These are phyloP conservation scores for Cutaneotrichosporon sp. DNA, from an alignment of 1,284 basidiomycete genomes.

Conservation along the genomic window DNA sequence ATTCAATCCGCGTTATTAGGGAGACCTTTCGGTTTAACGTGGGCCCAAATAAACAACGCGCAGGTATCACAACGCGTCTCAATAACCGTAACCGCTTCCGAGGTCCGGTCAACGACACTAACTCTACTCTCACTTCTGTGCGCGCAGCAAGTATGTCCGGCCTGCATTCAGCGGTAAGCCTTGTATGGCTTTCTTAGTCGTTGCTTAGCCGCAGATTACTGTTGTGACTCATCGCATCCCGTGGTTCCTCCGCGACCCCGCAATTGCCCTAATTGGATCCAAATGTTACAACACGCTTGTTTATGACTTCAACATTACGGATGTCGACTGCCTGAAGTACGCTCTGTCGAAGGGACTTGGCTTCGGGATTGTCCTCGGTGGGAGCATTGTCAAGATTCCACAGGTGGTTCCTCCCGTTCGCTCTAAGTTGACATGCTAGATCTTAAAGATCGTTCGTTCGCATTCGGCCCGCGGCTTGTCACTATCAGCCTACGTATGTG, in stretches of 20 bases:
- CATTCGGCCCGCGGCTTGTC: conserved; percentile 78
- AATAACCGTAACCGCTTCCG: too few relatives aligned
- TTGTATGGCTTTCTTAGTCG: too few relatives aligned
- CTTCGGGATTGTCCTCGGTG: conserved; percentile 85
- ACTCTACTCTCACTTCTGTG: too few relatives aligned
- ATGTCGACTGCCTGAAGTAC: conserved; percentile 81
- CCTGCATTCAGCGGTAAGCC: conserved; percentile 18
- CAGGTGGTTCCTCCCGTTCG: conserved; percentile 60
- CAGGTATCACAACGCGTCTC: too few relatives aligned
- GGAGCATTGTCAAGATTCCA: conserved; percentile 89
- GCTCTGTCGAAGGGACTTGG: conserved; percentile 88
- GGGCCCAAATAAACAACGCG: too few relatives aligned
- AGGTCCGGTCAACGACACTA: too few relatives aligned
- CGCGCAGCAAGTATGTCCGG: conserved; percentile 7
- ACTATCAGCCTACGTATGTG: conserved; percentile 65
- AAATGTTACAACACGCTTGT: conserved; percentile 88
- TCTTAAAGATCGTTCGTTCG: conserved; percentile 54
- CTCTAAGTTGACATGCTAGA: conserved; percentile 45
- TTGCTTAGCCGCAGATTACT: too few relatives aligned
- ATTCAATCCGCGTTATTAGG: too few relatives aligned
- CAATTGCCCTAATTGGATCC: conserved; percentile 75
- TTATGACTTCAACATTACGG: conserved; percentile 78
- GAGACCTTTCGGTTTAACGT: too few relatives aligned
- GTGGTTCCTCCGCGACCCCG: conserved; percentile 72
- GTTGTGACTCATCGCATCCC: conserved; percentile 59